Conservation (phyloP, 2,329 filamentous ascomycete species). For the Trichophyton rubrum region DNA sequence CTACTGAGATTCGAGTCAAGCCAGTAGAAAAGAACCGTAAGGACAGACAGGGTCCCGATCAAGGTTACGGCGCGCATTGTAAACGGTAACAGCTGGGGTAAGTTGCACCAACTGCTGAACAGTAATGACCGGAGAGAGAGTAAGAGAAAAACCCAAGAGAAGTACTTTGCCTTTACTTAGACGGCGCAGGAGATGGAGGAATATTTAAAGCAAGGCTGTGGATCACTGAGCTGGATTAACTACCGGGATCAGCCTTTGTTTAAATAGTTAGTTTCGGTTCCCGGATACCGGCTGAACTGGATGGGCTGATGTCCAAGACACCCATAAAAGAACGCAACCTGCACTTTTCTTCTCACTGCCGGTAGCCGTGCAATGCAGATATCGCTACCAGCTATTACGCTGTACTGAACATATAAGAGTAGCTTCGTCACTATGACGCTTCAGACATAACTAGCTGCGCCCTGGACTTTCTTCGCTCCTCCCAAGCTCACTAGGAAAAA, state of each 20-base stretch:
- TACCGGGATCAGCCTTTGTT: not conserved
- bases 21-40: slow-evolving; percentile 4
- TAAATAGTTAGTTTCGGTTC: not conserved
- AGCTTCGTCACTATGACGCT: too few relatives aligned
- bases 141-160: slow-evolving; percentile 13
- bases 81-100: not conserved
- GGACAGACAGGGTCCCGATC: slow-evolving; percentile 3
- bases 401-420: not conserved
- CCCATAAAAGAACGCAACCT: not conserved
- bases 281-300: not conserved
- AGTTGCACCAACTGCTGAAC: not conserved
- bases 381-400: not conserved
- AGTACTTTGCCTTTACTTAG: not conserved
- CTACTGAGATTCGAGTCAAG: slow-evolving; percentile 7
- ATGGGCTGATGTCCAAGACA: not conserved
- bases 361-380: not conserved
- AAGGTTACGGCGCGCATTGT: not conserved
- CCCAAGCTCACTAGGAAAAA: not conserved
- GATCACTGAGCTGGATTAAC: not conserved
- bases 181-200: not conserved
- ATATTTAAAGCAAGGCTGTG: not conserved
- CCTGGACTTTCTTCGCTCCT: too few relatives aligned
- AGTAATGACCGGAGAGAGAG: not conserved
- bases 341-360: not conserved
- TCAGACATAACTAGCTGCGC: too few relatives aligned